Evolutionary conservation across 1,139 yeast genomes (phyloP), one percentile per base, ranked within the genome.

Genomic region (Diutina catenulata): DNA sequence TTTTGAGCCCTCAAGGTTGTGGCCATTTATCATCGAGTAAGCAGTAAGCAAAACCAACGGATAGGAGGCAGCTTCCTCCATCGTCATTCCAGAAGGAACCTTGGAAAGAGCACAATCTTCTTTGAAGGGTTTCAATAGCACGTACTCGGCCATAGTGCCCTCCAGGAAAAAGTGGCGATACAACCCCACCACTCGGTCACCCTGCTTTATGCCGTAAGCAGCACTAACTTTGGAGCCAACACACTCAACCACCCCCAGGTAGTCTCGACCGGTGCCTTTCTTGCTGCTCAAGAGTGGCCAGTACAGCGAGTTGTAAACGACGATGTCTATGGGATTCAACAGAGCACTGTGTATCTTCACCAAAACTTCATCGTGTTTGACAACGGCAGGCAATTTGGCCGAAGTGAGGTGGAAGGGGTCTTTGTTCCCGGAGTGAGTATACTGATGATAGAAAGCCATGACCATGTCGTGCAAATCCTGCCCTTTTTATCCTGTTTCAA

Each of bases 211-310:
- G 11, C 56, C 50, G 2, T 49, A 46, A 18, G 49, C 49, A 3
- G 44, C 43, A 3, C 49, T 49, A 9, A 70, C 55, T 5, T 55
- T 51, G 0, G 56, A 52, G 8, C 94, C 93, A 36, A 78, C 74
- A 26, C 74, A 66, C 2, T 68, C 68, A 27, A 83, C 64, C 2
- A 61, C 60, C 27, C 94, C 94, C 10, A 80, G 56, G 48, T 70
- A 82, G 49, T 83, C 94, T 42, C 74, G 62, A 3, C 91, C 88
- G 22, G 78, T 50, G 7, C 84, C 86, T 39, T 73, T 70, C 27
- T 61, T 64, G 2, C 51, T 13, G 20, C 16, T 27, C 20, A 15
- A 27, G 11, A 15, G 16, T 5, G 29, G 16, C 29, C 49, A 59
- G 40, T 27, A 27, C 2, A 20, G 20, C 20, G 14, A 50, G 42